These are phyloP conservation scores for Acmispon strigosus DNA, from an alignment of 306 rosid species.

Conservation along the genomic window DNA sequence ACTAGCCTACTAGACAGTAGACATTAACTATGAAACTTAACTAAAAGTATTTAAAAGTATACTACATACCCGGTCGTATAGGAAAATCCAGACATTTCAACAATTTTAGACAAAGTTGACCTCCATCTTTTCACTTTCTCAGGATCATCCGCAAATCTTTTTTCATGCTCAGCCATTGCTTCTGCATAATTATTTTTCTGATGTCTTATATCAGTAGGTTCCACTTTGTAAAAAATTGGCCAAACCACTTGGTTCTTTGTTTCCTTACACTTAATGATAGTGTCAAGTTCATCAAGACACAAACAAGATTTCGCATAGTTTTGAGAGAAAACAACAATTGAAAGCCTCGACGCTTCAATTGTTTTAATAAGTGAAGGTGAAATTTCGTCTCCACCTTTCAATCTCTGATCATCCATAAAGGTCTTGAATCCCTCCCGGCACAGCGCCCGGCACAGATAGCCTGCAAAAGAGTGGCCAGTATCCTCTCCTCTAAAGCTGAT, in stretches of 20 bases:
- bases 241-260: background rate
- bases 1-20: background rate
- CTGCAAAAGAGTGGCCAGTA: background rate
- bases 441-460: background rate
- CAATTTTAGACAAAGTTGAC: background rate
- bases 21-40: background rate
- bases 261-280: background rate
- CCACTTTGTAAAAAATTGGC: constrained; percentile 22
- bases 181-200: background rate
- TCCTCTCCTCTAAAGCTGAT: background rate
- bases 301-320: background rate
- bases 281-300: constrained; percentile 18
- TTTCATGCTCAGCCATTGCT: background rate
- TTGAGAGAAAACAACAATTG: constrained; percentile 2
- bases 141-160: background rate
- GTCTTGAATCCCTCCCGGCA: background rate
- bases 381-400: background rate
- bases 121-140: constrained; percentile 4
- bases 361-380: background rate
- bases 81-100: background rate
- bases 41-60: background rate
- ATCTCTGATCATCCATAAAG: constrained; percentile 5
- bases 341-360: background rate
- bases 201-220: background rate
- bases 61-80: background rate